phyloP scores from a whole-genome alignment of 2,329 filamentous ascomycete genomes.

The Venturia oleaginea region DNA sequence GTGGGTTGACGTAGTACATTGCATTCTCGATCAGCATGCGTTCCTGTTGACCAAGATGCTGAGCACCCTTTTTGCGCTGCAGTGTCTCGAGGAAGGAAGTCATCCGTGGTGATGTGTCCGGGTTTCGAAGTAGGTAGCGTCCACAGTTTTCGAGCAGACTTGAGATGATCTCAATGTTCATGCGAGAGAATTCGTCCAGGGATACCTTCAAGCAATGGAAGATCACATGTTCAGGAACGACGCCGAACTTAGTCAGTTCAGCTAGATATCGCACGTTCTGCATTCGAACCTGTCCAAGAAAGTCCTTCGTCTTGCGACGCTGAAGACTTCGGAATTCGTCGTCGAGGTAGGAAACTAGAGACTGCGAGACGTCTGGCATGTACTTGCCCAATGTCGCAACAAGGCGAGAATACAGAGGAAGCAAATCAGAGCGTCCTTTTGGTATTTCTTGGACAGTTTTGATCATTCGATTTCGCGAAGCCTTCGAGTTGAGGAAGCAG shows the following conservation, averaged over 20 bases:
- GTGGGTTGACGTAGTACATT: conserved; percentile 94
- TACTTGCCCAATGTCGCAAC: conserved; percentile 90
- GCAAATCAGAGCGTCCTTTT: conserved; percentile 82
- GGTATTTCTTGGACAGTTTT: conserved; percentile 92
- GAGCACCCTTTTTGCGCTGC: conserved; percentile 89
- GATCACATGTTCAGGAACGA: conserved; percentile 96
- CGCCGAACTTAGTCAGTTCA: conserved; percentile 94
- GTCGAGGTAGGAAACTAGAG: conserved; percentile 83
- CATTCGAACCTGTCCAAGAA: conserved; percentile 84
- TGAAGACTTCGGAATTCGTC: conserved; percentile 95
- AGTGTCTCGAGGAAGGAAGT: conserved; percentile 86
- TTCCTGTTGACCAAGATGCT: conserved; percentile 91
- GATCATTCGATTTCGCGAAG: conserved; percentile 85
- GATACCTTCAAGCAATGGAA: conserved; percentile 98
- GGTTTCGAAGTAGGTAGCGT: conserved; percentile 82
- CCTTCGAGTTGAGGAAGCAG: conserved; percentile 97
- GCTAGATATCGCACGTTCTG: conserved; percentile 96
- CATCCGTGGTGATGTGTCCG: conserved; percentile 91
- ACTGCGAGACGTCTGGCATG: conserved; percentile 88
- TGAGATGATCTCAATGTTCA: conserved; percentile 98
- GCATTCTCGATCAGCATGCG: conserved; percentile 98
- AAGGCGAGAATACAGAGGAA: conserved; percentile 85
- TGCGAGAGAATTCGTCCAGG: conserved; percentile 91
- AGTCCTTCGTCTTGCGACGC: conserved; percentile 94
- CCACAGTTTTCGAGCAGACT: conserved; percentile 95